Evolutionary conservation across 345 rosid species (phyloP).

Genomic region (Erodium maritimum): DNA sequence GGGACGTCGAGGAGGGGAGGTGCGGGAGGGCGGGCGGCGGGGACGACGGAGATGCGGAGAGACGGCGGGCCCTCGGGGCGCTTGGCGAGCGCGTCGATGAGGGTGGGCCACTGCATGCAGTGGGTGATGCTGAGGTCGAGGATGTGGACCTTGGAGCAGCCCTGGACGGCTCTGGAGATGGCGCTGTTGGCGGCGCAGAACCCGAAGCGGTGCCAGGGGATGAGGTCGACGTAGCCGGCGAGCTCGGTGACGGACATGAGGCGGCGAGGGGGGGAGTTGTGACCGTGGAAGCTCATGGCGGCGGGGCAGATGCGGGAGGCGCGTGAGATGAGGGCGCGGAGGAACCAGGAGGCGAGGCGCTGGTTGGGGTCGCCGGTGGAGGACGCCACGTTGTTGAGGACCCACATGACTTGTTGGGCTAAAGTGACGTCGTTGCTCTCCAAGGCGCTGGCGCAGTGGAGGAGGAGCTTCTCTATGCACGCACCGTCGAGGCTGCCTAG

Average conservation of each 20-base stretch:
- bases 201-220: slow-evolving; percentile 73
- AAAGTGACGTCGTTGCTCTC: slow-evolving; percentile 56
- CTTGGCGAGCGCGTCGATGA: slow-evolving; percentile 52
- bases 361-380: slow-evolving; percentile 52
- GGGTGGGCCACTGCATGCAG: slow-evolving; percentile 76
- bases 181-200: slow-evolving; percentile 52
- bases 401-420: slow-evolving; percentile 82
- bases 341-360: slow-evolving; percentile 49
- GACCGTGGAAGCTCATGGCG: slow-evolving; percentile 27
- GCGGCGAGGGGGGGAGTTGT: slow-evolving; percentile 23
- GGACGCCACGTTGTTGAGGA: slow-evolving; percentile 66
- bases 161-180: slow-evolving; percentile 37
- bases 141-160: slow-evolving; percentile 37
- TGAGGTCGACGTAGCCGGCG: slow-evolving; percentile 57
- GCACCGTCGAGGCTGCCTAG: slow-evolving; percentile 60
- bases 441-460: slow-evolving; percentile 61
- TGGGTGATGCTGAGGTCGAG: slow-evolving; percentile 57
- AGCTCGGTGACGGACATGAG: slow-evolving; percentile 51
- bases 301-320: slow-evolving; percentile 51
- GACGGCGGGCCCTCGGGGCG: slow-evolving; percentile 59
- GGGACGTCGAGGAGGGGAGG: slow-evolving; percentile 52
- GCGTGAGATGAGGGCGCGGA: slow-evolving; percentile 52
- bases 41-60: slow-evolving; percentile 47
- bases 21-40: slow-evolving; percentile 32
- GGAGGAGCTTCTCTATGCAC: slow-evolving; percentile 60